These are phyloP conservation scores for Plasmodium reichenowi DNA, from an alignment of 169 alveolate species.

Conservation along the genomic window DNA sequence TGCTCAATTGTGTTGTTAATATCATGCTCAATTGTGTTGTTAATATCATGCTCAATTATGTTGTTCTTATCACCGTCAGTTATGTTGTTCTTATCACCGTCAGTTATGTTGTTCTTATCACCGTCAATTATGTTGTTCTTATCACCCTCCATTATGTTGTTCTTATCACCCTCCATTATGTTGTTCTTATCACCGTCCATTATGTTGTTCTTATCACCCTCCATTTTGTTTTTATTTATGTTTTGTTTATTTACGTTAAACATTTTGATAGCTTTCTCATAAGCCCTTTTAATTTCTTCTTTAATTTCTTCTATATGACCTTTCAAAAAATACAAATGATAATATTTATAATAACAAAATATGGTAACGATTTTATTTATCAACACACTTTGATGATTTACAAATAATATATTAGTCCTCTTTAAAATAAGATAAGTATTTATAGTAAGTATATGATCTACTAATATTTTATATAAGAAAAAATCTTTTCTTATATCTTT, in stretches of 20 bases:
- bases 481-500: neutral
- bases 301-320: neutral
- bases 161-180: neutral
- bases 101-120: neutral
- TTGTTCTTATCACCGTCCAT: neutral
- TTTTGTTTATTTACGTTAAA: neutral
- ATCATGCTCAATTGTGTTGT: neutral
- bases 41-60: neutral
- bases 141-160: neutral
- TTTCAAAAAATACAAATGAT: neutral
- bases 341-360: slow-evolving; percentile 17
- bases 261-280: neutral
- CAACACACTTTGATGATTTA: slow-evolving; percentile 22
- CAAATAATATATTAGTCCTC: slow-evolving; percentile 33
- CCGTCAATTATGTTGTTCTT: neutral
- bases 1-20: neutral
- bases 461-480: slow-evolving; percentile 15
- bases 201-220: neutral
- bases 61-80: neutral
- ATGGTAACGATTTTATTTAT: slow-evolving; percentile 16
- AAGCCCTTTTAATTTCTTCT: slow-evolving; percentile 1
- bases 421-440: slow-evolving; percentile 35
- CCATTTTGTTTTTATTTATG: neutral
- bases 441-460: slow-evolving; percentile 6
- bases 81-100: neutral